Evolutionary conservation across 108 stramenopile genomes (phyloP), one percentile per base, ranked within the genome.

Genomic region (Pseudonitzschia multiseries): DNA sequence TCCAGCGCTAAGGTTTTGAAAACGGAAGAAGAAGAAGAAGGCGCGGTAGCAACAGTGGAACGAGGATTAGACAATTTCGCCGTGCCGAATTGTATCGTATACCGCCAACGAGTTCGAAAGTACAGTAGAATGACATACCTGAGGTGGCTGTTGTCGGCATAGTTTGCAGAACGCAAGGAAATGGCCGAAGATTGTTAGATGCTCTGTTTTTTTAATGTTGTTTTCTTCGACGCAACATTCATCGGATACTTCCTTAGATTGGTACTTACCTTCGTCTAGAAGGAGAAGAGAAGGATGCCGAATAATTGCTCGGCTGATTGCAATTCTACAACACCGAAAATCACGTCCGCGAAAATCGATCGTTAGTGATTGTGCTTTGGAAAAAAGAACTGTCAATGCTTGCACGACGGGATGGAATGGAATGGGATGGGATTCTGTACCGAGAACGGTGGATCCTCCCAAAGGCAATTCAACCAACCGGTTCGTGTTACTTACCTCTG

Each of bases 261-360:
- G 2, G 13, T 22, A 83, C 24, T 89, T 94, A 18, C 95, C 95
- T 75, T 98, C 97, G 63, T 98, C 97, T 14, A 92, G 72, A 20
- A 98, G 70, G 15, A 98, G 70, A 15, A 96, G 74, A 10, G 83
- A 76, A 15, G 97, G 96, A 17, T 89, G 85, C 52, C 83, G 79
- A 10, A 95, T 69, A 44, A 98, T 84, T 27, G 97, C 93, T 22
- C 96, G 71, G 15, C 92, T 92, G 70, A 99, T 99, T 10, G 95
- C 95, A 59, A 99, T 87, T 14, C 99, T 56, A 56, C 2, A 56
- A 9, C 17, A 56, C 10, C 1, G 26, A 56, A 26, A 26, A 12
- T 56, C 10, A 20, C n/a, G n/a, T n/a, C n/a, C n/a, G n/a, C n/a
- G n/a, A n/a, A n/a, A n/a, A n/a, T n/a, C n/a, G n/a, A n/a, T n/a